Conservation (phyloP, 169 alveolate species). For the Plasmodium reichenowi region DNA sequence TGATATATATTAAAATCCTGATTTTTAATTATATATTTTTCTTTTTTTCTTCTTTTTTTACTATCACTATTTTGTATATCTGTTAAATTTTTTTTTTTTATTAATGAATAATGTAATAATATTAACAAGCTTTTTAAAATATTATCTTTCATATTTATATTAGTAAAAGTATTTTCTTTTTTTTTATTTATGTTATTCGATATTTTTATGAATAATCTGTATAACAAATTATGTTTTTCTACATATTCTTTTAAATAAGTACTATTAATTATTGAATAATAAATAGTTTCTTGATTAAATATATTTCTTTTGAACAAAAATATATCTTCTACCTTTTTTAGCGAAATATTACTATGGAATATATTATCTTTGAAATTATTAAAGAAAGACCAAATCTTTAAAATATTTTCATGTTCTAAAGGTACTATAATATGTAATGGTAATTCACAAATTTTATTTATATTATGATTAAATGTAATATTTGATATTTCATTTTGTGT, state of each 20-base stretch:
- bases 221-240: not conserved
- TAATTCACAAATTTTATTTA: not conserved
- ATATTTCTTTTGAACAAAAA: conserved; percentile 8
- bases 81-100: not conserved
- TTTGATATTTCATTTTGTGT: not conserved
- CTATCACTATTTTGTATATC: not conserved
- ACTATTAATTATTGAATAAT: conserved; percentile 3
- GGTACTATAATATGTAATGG: conserved; percentile 24
- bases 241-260: not conserved
- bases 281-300: conserved; percentile 2
- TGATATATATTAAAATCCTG: not conserved
- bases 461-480: not conserved
- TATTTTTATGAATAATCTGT: not conserved
- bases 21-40: not conserved
- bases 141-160: conserved; percentile 7
- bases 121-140: conserved; percentile 4
- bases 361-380: conserved; percentile 1
- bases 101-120: conserved; percentile 4
- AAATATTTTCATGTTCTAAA: conserved; percentile 8
- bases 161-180: not conserved
- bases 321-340: conserved; percentile 11
- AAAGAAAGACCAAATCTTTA: conserved; percentile 31
- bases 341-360: not conserved
- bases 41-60: not conserved
- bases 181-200: not conserved